Evolutionary conservation across 495 filamentous ascomycete species (phyloP), one percentile per base, ranked within the genome.

Genomic region (Podospora anserina): DNA sequence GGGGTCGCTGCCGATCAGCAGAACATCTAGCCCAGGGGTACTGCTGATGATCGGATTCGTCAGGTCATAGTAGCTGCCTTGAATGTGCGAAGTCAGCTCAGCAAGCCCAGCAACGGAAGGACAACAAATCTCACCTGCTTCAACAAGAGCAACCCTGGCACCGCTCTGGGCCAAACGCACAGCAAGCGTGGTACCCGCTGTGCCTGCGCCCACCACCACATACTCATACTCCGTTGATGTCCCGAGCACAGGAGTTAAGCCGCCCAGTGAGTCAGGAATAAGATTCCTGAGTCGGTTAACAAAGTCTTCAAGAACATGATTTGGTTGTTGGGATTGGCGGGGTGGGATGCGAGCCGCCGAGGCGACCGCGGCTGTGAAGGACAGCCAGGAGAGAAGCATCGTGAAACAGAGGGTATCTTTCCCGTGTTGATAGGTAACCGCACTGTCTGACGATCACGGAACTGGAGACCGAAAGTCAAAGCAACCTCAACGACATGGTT

Each of bases 121-220:
- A 23, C 34, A 7, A 19, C 30, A 32, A 32, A 32, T 5, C 30
- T 32, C 4, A 66, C 64, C 64, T 58, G 64, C 64, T 58, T 66
- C 64, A 18, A 66, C 53, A 7, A 66, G 13, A 26, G 64, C 64
- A 26, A 66, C 64, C 19, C 64, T 15, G 55, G 64, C 64, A 27
- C 64, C 64, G 11, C 53, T 28, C 64, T 66, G 49, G 18, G 64
- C 64, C 64, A 66, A 26, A 26, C 64, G 64, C 23, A 57, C 53
- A 1, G 64, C 64, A 15, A 66, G 49, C 1, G 64, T 59, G n/a
- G 53, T 57, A n/a, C 64, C 64, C 1, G 64, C 64, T 19, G 64
- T 66, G 23, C 64, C 64, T 15, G 49, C 64, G 32, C 64, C 64
- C 26, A 66, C 64, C 11, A 66, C 64, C 18, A 65, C 63, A 65